Percentiles rank a stretch among this genome's conserved stretches.
Conservation (phyloP, 2,329 filamentous ascomycete genomes). For the Penicillium crustosum region DNA sequence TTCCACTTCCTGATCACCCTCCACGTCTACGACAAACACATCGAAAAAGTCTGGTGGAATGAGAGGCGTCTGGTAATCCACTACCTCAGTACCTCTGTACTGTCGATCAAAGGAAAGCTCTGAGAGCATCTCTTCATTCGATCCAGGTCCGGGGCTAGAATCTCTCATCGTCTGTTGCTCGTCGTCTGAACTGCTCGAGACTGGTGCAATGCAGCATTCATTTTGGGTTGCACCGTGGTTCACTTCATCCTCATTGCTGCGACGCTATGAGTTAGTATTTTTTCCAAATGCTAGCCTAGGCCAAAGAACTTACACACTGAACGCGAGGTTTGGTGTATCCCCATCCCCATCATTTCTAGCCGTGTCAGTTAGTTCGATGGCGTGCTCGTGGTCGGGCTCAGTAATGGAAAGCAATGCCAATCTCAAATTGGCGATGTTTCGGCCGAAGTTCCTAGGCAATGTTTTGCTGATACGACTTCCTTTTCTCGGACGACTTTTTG, state of each 20-base stretch:
- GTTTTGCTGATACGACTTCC: background rate
- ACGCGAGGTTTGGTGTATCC: background rate
- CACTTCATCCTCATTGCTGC: background rate
- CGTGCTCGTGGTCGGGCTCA: background rate
- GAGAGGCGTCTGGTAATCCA: background rate
- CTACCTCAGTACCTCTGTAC: background rate
- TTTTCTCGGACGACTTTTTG: background rate
- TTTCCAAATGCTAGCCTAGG: background rate
- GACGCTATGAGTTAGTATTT: background rate
- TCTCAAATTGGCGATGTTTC: background rate
- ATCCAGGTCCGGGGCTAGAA: no score
- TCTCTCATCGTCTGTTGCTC: background rate
- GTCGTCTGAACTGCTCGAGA: background rate
- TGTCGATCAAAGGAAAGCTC: background rate
- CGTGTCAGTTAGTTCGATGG: background rate
- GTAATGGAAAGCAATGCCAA: background rate
- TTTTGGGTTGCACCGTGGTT: background rate
- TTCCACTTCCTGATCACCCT: background rate
- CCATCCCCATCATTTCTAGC: background rate
- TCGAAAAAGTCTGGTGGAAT: background rate
- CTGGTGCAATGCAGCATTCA: background rate
- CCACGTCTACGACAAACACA: background rate
- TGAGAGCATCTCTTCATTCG: background rate
- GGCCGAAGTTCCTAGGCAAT: conserved; percentile 7
- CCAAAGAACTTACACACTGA: background rate